Conservation (phyloP, 176 grass and related monocot genomes). For the Triticum monococcum region DNA sequence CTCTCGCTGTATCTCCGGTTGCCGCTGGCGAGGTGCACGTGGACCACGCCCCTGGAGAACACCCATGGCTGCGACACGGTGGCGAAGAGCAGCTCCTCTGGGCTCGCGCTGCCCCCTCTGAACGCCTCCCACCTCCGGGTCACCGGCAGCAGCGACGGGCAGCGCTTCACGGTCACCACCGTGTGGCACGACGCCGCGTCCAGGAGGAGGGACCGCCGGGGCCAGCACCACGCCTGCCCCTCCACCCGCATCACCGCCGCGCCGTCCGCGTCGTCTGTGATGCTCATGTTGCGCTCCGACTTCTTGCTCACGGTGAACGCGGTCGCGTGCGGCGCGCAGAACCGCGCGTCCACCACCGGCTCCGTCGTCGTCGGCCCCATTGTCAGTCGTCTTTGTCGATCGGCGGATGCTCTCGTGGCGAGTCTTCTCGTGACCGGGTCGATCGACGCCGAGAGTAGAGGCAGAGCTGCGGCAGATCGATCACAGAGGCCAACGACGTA, state of each 20-base stretch:
- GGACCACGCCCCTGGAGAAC: slow-evolving; percentile 24
- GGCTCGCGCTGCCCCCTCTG: slow-evolving; percentile 39
- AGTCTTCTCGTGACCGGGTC: too few relatives aligned
- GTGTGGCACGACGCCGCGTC: slow-evolving; percentile 30
- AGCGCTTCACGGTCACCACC: slow-evolving; percentile 37
- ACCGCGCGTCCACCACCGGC: slow-evolving; percentile 40
- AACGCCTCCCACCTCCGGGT: slow-evolving; percentile 40
- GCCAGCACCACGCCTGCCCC: slow-evolving; percentile 16
- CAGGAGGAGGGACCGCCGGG: background rate
- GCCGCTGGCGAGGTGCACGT: slow-evolving; percentile 39
- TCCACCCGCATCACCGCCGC: slow-evolving; percentile 43
- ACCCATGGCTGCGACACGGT: slow-evolving; percentile 13
- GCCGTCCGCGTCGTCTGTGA: slow-evolving; percentile 39
- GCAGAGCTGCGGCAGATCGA: too few relatives aligned
- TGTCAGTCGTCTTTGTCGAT: too few relatives aligned
- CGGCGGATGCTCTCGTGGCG: too few relatives aligned
- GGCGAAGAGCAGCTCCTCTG: slow-evolving; percentile 34
- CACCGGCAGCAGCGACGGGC: background rate
- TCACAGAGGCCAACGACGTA: too few relatives aligned
- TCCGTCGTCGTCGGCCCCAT: background rate
- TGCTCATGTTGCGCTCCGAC: slow-evolving; percentile 22
- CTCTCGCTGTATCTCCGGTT: background rate
- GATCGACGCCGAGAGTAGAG: too few relatives aligned
- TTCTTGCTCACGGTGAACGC: slow-evolving; percentile 38
- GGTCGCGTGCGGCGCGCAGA: slow-evolving; percentile 38